Evolutionary conservation across 164 flowering plant species (phyloP), one percentile per base, ranked within the genome.

Genomic region (Houttuynia cordata): DNA sequence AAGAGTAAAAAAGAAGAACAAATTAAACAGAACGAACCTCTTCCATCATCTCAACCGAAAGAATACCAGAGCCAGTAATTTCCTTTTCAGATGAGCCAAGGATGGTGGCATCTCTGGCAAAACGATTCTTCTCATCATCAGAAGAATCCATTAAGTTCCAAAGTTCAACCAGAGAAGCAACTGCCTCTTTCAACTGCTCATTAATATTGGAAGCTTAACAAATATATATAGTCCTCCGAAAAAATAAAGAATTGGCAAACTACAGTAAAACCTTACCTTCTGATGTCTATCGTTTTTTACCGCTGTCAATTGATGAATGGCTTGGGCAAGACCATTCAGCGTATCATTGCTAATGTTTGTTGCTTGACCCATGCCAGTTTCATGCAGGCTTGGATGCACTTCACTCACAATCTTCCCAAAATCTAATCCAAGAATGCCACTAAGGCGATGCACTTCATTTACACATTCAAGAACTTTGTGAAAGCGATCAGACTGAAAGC

Each of bases 101-200:
- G 61, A 85, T 57, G 18, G 69, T 73, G 62, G 74, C 73, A 54
- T 76, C 54, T 57, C 66, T 81, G 30, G 70, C 56, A 68, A 86
- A 88, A 1, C 42, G 64, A 39, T 51, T 68, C 70, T 62, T 85
- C 51, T 88, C 95, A 55, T 81, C 85, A 59, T 68, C 73, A n/a
- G 92, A 73, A 45, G 92, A 71, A 76, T 85, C 95, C 96, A 91
- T 86, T 76, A 91, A 72, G 56, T 83, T 86, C 97, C 97, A 91
- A 23, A 91, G 85, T 63, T 84, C 92, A 62, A 71, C 74, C 10
- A 91, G 72, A 56, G 80, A 70, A 8, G 72, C 74, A 37, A 77
- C 75, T 60, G 78, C 73, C 56, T 76, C 83, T 78, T 79, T 88
- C 63, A 91, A 67, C 98, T 91, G 79, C 65, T 0, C 45, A 57